A percentile compares a stretch with the other conserved stretches of the same genome.
These are phyloP conservation scores for Ophiostoma sp. DNA, from an alignment of 2,329 filamentous ascomycete genomes.

Conservation along the genomic window DNA sequence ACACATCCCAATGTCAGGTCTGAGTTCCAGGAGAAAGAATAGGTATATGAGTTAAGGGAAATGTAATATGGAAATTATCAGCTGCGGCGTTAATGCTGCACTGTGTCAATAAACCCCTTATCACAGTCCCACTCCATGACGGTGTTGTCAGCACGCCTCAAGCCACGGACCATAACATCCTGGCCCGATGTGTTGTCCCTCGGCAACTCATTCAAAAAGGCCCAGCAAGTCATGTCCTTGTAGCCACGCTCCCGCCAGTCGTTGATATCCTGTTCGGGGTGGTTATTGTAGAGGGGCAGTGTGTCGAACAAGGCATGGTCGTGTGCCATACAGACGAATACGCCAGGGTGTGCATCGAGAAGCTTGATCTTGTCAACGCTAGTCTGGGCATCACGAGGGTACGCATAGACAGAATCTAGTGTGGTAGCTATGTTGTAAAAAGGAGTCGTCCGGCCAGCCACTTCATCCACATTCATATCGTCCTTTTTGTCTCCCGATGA, in stretches of 20 bases:
- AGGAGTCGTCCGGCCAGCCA: not conserved
- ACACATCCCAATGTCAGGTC: not conserved
- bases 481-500: not conserved
- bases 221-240: not conserved
- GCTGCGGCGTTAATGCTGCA: not conserved
- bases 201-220: conserved; percentile 3
- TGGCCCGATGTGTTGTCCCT: not conserved
- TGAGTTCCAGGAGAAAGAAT: not conserved
- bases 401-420: not conserved
- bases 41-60: not conserved
- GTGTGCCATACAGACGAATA: not conserved
- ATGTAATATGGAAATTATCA: too few relatives aligned
- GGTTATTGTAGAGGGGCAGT: not conserved
- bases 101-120: not conserved
- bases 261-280: not conserved
- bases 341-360: not conserved
- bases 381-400: not conserved
- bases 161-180: not conserved
- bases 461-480: not conserved
- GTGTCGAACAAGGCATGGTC: not conserved
- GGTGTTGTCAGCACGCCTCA: not conserved
- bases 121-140: not conserved
- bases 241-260: not conserved
- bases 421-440: not conserved
- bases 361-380: not conserved